These are phyloP conservation scores for Diplodia sapinea DNA, from an alignment of 2,329 filamentous ascomycete genomes.

Conservation along the genomic window DNA sequence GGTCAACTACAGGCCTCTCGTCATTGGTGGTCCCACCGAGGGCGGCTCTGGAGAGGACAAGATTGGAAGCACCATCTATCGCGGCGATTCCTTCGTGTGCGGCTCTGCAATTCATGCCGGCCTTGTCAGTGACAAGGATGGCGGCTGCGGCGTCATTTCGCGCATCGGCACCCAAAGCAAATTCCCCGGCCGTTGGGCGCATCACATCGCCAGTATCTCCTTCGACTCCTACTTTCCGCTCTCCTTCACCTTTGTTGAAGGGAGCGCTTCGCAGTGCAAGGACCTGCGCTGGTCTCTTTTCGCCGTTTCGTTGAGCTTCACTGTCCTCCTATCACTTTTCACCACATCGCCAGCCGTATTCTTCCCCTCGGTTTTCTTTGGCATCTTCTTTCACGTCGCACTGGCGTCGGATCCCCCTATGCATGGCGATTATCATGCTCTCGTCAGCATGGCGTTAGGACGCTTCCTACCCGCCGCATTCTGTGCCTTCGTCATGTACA, in stretches of 20 bases:
- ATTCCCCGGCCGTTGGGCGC: slow-evolving; percentile 55
- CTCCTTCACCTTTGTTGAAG: slow-evolving; percentile 76
- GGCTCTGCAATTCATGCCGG: slow-evolving; percentile 84
- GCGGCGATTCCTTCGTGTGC: slow-evolving; percentile 89
- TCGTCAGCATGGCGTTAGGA: slow-evolving; percentile 79
- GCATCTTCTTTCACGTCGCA: slow-evolving; percentile 87
- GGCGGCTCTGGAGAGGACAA: slow-evolving; percentile 44
- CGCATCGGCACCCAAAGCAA: slow-evolving; percentile 71
- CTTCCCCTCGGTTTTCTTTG: slow-evolving; percentile 82
- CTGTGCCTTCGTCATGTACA: slow-evolving; percentile 84
- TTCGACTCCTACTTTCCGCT: slow-evolving; percentile 92
- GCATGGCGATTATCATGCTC: slow-evolving; percentile 67
- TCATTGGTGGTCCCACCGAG: slow-evolving; percentile 59
- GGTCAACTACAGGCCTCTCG: slow-evolving; percentile 60
- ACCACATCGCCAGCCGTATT: slow-evolving; percentile 79
- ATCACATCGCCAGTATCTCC: slow-evolving; percentile 74
- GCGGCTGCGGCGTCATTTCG: slow-evolving; percentile 81
- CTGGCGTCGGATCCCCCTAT: slow-evolving; percentile 86
- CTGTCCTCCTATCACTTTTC: slow-evolving; percentile 78
- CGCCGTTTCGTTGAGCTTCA: slow-evolving; percentile 79
- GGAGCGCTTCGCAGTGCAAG: slow-evolving; percentile 69
- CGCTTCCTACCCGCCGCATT: slow-evolving; percentile 88
- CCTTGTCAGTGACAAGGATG: slow-evolving; percentile 70
- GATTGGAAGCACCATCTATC: slow-evolving; percentile 67
- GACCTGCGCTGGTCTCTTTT: slow-evolving; percentile 87